A percentile compares a stretch with the other conserved stretches of the same genome.
Conservation (phyloP, 1,284 basidiomycete genomes). For the Sanghuangporus sanghuang region DNA sequence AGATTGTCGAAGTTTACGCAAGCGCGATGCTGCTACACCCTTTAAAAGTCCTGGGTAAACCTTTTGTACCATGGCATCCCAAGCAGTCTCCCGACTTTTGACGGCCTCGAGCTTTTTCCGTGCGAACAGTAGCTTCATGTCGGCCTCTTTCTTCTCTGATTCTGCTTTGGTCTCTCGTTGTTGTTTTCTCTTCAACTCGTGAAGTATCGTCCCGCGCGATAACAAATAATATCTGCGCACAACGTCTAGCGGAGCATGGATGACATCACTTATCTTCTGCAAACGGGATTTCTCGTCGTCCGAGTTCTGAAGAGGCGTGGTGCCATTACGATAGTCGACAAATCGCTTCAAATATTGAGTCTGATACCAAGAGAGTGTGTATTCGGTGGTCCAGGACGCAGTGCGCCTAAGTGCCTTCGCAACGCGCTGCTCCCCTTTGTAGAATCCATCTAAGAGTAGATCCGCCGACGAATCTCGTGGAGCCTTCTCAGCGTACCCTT, state of each 20-base stretch:
- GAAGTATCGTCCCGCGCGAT: slow-evolving; percentile 33
- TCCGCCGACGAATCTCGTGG: slow-evolving; percentile 20
- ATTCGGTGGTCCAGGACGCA: slow-evolving; percentile 55
- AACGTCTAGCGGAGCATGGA: slow-evolving; percentile 49
- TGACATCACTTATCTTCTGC: slow-evolving; percentile 44
- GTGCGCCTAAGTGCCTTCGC: slow-evolving; percentile 40
- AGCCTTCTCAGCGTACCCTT: slow-evolving; percentile 24
- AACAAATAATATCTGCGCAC: slow-evolving; percentile 43
- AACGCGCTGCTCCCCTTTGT: slow-evolving; percentile 28
- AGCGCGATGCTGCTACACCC: slow-evolving; percentile 41
- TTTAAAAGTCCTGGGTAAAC: slow-evolving; percentile 49
- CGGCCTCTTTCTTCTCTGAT: slow-evolving; percentile 24
- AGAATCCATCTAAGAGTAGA: slow-evolving; percentile 19
- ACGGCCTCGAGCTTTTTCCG: slow-evolving; percentile 46
- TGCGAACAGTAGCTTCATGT: slow-evolving; percentile 26
- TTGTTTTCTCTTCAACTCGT: slow-evolving; percentile 36
- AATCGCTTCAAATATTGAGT: slow-evolving; percentile 53
- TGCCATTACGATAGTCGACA: slow-evolving; percentile 36
- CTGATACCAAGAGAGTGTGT: slow-evolving; percentile 64
- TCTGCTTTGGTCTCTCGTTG: slow-evolving; percentile 20
- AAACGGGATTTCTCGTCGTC: slow-evolving; percentile 36
- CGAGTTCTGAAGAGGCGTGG: slow-evolving; percentile 46
- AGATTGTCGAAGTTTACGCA: slow-evolving; percentile 46
- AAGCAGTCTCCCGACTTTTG: slow-evolving; percentile 52
- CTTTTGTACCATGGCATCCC: slow-evolving; percentile 50